A percentile compares a stretch with the other conserved stretches of the same genome.
phyloP scores from a whole-genome alignment of 2,329 filamentous ascomycete species.

The Alternaria brassicae region DNA sequence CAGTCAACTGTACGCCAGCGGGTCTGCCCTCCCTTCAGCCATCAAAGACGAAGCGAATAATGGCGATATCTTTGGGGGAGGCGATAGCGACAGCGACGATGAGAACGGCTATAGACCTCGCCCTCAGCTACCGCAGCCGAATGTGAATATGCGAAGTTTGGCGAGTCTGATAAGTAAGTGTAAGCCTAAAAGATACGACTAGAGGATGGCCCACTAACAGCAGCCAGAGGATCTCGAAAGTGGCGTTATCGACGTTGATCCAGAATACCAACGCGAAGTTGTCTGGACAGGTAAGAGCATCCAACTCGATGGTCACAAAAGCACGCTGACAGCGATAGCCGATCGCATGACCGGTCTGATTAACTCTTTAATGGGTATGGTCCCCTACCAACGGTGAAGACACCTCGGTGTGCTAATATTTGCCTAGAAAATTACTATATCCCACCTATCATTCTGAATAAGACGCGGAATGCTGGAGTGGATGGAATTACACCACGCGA shows the following conservation, averaged over 20 bases:
- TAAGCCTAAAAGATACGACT: no score
- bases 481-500: conserved; percentile 25
- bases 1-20: not conserved
- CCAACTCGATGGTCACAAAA: not conserved
- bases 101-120: conserved; percentile 30
- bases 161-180: conserved; percentile 35
- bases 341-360: conserved; percentile 47
- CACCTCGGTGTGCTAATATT: not conserved
- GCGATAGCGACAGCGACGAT: conserved; percentile 6
- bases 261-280: conserved; percentile 57
- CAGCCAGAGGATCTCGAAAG: conserved; percentile 29
- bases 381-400: not conserved
- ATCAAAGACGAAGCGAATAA: conserved; percentile 25
- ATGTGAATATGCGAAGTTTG: conserved; percentile 29
- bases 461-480: conserved; percentile 22
- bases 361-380: conserved; percentile 46
- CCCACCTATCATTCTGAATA: conserved; percentile 59
- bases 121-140: conserved; percentile 30
- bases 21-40: not conserved
- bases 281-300: conserved; percentile 50
- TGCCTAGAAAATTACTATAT: conserved; percentile 52
- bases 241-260: conserved; percentile 50
- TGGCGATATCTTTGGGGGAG: not conserved
- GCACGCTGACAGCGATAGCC: conserved; percentile 18
- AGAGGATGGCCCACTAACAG: conserved; percentile 7